Evolutionary conservation across 2,329 filamentous ascomycete species (phyloP), one percentile per base, ranked within the genome.

Genomic region (Paraphoma sp.): DNA sequence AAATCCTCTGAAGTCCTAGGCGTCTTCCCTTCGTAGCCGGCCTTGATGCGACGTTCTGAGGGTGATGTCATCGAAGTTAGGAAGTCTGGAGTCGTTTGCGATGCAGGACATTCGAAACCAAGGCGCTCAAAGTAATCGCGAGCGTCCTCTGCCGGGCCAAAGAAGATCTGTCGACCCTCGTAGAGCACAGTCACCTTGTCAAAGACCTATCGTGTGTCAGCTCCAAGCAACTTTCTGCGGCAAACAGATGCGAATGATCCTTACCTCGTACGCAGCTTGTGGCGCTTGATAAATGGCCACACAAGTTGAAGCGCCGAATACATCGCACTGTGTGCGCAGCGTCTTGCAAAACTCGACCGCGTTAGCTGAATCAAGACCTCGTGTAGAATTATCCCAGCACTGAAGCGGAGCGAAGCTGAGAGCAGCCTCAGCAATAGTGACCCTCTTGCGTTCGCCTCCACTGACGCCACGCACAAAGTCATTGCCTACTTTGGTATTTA

Each of bases 81-180:
- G 42, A 62, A 65, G 23, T 64, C 63, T 1, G 86, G 86, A 0
- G 87, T 87, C 0, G 88, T 92, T 83, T 87, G 86, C 10, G 89
- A 63, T 12, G 85, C 81, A 0, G 89, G 89, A 63, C 89, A 90
- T 14, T 85, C 80, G 63, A 92, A 93, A 0, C 90, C 90, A 6
- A 93, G 78, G 9, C 83, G 76, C 41, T 87, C 78, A 59, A 93
- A 93, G 70, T 91, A 93, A 17, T 80, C 73, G 65, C 85, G 88
- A 1, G 89, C 90, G 10, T 84, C 77, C 7, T 82, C 78, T 0
- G 84, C 80, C 0, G 83, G 82, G 0, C 90, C 91, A 62, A 87
- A 92, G 77, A 86, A 93, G 57, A 93, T 92, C 68, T 92, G 84
- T 0, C 87, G 83, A 6, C 62, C 91, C 69, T 92, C 88, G 67